Base-by-base conservation (phyloP, 768 basidiomycete genomes). In the Psilocybe cubensis region DNA sequence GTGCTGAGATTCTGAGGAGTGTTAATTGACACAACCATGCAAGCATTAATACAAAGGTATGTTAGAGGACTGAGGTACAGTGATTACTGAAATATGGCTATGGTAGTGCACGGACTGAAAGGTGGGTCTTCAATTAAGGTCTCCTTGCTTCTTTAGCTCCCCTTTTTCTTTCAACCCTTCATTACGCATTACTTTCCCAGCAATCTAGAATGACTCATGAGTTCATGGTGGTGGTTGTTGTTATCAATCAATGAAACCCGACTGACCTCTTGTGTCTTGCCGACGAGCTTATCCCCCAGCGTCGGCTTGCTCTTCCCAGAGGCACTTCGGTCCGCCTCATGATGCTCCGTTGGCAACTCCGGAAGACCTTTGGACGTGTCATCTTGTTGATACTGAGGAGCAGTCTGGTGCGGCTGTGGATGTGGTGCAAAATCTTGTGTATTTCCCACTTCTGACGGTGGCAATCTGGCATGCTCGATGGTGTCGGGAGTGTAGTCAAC, bases 201-300 rank as follows among this genome's bases (percentile, higher is more conserved):
- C 50, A 11, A 51, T 18, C 50, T 20, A 4, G 33, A 40, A 12
- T 11, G 25, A 18, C 33, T 44, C 14, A 56, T 4, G 11, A 27
- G 4, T 11, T 14, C 12, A 35, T 29, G 23, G 5, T 33, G 17
- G 24, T 10, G 3, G 28, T 20, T 0, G 7, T 29, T 5, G 8
- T 1, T 33, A 8, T 14, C 31, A 14, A 8, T 14, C 3, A 33
- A 8, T 38, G 35, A 38, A 5, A 31, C 4, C 27, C 20, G 25
- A 53, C 65, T 1, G 12, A 83, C 85, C 77, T 86, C 79, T 63
- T 87, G 75, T 0, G 80, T 74, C 72, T 87, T 86, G 3, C 86
- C 85, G 31, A 84, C 61, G 20, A 85, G 56, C 68, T 83, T 87
- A 70, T 88, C 86, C 7, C 75, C 68, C 0, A 81, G 20, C 23